These are phyloP conservation scores for Aspergillus pseudotamarii DNA, from an alignment of 2,329 filamentous ascomycete genomes.

Conservation along the genomic window DNA sequence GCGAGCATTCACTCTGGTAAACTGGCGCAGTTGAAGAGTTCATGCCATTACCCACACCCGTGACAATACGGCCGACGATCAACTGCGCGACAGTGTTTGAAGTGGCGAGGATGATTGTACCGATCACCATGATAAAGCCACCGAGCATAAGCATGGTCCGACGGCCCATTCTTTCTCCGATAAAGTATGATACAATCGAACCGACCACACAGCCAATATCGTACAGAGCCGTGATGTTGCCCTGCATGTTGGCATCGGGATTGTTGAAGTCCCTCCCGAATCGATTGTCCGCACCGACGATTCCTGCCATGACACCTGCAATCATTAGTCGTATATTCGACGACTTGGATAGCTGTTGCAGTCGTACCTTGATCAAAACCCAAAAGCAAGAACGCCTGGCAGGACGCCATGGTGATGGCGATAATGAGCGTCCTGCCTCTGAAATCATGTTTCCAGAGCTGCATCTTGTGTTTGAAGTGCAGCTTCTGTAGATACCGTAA, in stretches of 20 bases:
- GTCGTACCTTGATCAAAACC: conserved; percentile 54
- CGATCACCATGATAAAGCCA: conserved; percentile 39
- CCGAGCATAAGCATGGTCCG: conserved; percentile 47
- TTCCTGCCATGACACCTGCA: conserved; percentile 34
- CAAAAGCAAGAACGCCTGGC: conserved; percentile 40
- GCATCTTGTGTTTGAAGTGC: conserved; percentile 13
- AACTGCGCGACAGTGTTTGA: conserved; percentile 48
- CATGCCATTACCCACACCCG: conserved; percentile 42
- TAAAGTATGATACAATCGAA: conserved; percentile 37
- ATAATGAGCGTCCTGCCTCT: conserved; percentile 23
- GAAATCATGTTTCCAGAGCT: conserved; percentile 26
- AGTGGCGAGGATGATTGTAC: conserved; percentile 35
- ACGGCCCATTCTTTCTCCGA: conserved; percentile 49
- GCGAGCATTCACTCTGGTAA: conserved; percentile 37
- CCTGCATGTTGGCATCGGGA: conserved; percentile 43
- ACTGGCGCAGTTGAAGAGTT: conserved; percentile 29
- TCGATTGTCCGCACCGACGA: conserved; percentile 48
- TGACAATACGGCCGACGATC: conserved; percentile 52
- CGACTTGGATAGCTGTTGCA: too few species aligned
- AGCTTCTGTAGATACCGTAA: background rate
- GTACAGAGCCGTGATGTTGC: conserved; percentile 34
- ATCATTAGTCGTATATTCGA: background rate
- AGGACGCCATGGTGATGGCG: conserved; percentile 41
- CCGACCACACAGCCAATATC: conserved; percentile 39
- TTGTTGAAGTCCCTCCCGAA: conserved; percentile 45